Evolutionary conservation across 2,329 filamentous ascomycete species (phyloP), one percentile per base, ranked within the genome.

Genomic region (Arthrobotrys pseudoclavata): DNA sequence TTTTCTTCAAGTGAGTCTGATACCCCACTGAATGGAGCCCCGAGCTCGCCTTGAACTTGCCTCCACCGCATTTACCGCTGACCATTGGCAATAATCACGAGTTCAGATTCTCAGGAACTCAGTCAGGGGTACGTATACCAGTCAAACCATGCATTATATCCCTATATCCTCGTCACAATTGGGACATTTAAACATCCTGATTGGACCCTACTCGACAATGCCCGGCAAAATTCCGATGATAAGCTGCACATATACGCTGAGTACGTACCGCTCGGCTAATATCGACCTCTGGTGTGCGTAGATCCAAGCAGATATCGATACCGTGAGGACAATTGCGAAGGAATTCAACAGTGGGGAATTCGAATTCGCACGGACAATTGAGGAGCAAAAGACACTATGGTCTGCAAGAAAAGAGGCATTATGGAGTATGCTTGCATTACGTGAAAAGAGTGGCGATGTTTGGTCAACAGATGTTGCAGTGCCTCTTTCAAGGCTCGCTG

Each of bases 381-480:
- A 89, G 29, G 93, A 97, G 85, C 90, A 91, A 83, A 86, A 87
- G 5, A 92, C 94, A 84, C 86, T 96, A 31, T 96, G 93, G 93
- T 91, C 89, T 81, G 93, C 93, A 22, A 86, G 93, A 52, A 96
- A 96, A 84, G 91, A 94, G 84, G 92, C 92, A 0, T 86, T 96
- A 42, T 96, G 92, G 92, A 91, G 89, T 81, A 90, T 91, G 70
- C 90, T 93, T 86, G 89, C 91, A 0, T 86, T 90, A 81, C 84
- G 84, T 69, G 88, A 84, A 85, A 88, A 84, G 85, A 88, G 82
- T 52, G 88, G 86, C n/a, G 89, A 88, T 68, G 91, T 96, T 2
- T 96, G 92, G 92, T 95, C 92, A 0, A 92, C 92, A 0, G 93
- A 96, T 82, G 93, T 96, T 10, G 93, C 93, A 0, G 93, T 96